Conservation (phyloP, 176 grass and related monocot species). For the Pharus latifolius region DNA sequence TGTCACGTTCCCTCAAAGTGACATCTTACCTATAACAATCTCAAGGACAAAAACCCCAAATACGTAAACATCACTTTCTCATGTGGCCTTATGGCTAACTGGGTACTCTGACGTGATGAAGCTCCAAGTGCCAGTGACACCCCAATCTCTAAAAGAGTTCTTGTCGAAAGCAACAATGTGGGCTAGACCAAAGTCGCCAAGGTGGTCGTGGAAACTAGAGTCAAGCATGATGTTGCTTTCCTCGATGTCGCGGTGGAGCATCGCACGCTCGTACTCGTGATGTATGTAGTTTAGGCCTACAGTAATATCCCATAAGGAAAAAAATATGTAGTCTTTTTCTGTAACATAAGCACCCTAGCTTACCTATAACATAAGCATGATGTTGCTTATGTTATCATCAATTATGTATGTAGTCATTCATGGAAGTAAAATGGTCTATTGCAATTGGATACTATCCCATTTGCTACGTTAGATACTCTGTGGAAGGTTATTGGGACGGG, state of each 20-base stretch:
- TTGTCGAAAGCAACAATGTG: not conserved
- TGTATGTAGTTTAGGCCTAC: constrained; percentile 4
- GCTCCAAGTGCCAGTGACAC: not conserved
- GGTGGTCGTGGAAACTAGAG: not conserved
- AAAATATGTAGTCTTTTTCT: no score
- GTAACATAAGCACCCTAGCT: no score
- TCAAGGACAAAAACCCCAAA: constrained; percentile 5
- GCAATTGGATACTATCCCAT: no score
- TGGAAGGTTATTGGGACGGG: no score
- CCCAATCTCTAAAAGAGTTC: not conserved
- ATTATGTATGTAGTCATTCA: no score
- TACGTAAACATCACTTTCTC: not conserved
- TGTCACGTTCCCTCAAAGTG: not conserved
- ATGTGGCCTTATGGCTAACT: not conserved
- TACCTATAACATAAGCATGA: no score
- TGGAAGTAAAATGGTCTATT: no score
- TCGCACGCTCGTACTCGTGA: constrained; percentile 7
- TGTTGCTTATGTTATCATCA: no score
- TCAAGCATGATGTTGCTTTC: not conserved
- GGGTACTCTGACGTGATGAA: not conserved
- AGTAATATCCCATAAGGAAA: not conserved
- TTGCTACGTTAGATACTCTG: no score
- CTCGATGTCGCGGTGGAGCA: not conserved
- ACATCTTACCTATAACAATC: not conserved
- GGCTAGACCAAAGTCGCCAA: constrained; percentile 9